These are phyloP conservation scores for Heliosperma pusillum DNA, from an alignment of 148 eudicot genomes.

Conservation along the genomic window DNA sequence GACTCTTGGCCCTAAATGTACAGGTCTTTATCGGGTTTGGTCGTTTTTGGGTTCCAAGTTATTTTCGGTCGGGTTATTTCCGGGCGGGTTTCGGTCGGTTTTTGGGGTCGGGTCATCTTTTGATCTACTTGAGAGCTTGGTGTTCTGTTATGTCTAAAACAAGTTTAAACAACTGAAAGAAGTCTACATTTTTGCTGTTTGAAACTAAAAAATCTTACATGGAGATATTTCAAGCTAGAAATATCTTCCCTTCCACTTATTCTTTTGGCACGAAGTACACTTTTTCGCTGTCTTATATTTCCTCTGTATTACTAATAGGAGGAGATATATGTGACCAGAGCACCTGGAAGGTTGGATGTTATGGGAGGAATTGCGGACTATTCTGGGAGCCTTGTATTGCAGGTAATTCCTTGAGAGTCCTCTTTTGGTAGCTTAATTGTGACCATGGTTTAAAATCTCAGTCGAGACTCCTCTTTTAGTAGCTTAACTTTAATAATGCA, in stretches of 20 bases:
- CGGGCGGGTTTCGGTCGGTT: too few relatives aligned
- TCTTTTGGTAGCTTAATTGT: neutral
- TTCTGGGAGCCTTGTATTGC: constrained; percentile 97
- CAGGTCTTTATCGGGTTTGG: too few relatives aligned
- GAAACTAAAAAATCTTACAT: neutral
- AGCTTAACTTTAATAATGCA: too few relatives aligned
- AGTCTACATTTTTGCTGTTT: neutral
- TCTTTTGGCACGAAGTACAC: neutral
- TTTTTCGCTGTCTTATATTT: neutral
- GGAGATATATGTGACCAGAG: constrained; percentile 89
- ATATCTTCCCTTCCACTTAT: neutral
- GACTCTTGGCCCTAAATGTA: too few relatives aligned
- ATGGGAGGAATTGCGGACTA: constrained; percentile 99
- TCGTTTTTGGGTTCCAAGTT: too few relatives aligned
- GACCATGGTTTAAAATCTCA: neutral
- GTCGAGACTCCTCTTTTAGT: too few relatives aligned
- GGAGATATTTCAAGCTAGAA: neutral
- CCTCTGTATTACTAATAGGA: constrained; percentile 45
- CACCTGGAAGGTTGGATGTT: constrained; percentile 98
- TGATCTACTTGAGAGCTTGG: neutral
- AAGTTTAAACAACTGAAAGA: neutral
- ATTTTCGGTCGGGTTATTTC: too few relatives aligned
- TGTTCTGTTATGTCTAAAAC: neutral
- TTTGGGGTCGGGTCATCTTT: too few relatives aligned
- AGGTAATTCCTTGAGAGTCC: constrained; percentile 41